Base-by-base conservation (phyloP, 2,329 filamentous ascomycete species). In the Monosporascus cannonballus region DNA sequence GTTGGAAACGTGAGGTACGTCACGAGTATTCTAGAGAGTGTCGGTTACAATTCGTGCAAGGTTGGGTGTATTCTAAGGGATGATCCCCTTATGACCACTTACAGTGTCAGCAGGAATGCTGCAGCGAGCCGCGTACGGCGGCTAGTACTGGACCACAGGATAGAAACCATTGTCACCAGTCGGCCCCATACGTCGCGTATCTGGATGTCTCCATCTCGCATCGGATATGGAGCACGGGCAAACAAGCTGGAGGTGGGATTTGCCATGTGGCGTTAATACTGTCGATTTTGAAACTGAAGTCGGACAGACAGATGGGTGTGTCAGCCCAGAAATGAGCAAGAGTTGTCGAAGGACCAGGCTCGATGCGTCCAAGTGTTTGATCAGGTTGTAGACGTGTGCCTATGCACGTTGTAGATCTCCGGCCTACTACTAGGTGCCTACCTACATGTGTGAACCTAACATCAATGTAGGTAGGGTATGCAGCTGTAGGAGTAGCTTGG, bases 91-190 rank as follows among this genome's bases (percentile, higher is more conserved):
- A 4, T 30, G 27, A 15, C 52, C 6, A 56, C 68, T 56, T 60
- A 70, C 66, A 67, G 48, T 47, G 72, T 54, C n/a, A 70, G n/a
- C 15, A 69, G 39, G 24, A 69, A 55, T 4, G 57, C 59, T 38
- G 61, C 61, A 17, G 61, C 53, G 8, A 69, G 45, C 42, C 66
- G 64, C 59, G 71, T 69, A 8, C 71, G 68, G 39, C 67, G 64
- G 15, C 64, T 67, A 3, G 64, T 71, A 53, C 61, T 62, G 17
- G 61, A 56, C 71, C 70, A 73, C 39, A 63, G 48, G 25, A 63
- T 59, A 20, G 63, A 34, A 14, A 15, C 37, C 36, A n/a, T 41
- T 24, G 38, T 44, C 11, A 24, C 24, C 11, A 30, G 15, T 9
- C 17, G 24, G 22, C 4, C 25, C 4, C 24, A 3, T 25, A 46